phyloP scores from a whole-genome alignment of 495 filamentous ascomycete genomes.

The Monascus purpureus region DNA sequence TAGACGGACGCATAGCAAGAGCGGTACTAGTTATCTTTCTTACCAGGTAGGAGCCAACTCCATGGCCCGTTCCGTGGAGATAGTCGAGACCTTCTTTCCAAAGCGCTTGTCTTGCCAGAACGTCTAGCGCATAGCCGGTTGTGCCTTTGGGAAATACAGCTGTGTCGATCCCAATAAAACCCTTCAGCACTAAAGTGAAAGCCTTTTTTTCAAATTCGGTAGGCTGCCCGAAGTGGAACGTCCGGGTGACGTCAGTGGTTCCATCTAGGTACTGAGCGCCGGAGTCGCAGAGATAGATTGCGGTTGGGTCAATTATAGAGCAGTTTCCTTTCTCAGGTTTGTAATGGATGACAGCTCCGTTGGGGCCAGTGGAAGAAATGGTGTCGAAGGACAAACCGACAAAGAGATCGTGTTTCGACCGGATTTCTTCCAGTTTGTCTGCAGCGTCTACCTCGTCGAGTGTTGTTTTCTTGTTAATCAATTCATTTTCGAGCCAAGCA shows the following conservation, averaged over 20 bases:
- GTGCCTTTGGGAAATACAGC: slow-evolving; percentile 92
- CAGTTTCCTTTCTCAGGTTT: slow-evolving; percentile 78
- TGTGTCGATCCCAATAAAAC: slow-evolving; percentile 80
- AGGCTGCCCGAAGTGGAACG: slow-evolving; percentile 80
- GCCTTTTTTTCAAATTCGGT: slow-evolving; percentile 76
- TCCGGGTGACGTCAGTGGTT: slow-evolving; percentile 92
- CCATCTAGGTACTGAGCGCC: slow-evolving; percentile 92
- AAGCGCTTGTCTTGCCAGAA: slow-evolving; percentile 76
- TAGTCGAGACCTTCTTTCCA: slow-evolving; percentile 93
- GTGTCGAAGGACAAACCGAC: slow-evolving; percentile 90
- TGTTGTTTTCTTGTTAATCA: slow-evolving; percentile 54
- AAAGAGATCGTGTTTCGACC: slow-evolving; percentile 69
- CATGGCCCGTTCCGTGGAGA: slow-evolving; percentile 93
- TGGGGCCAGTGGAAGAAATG: slow-evolving; percentile 88
- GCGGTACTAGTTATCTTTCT: slow-evolving; percentile 6
- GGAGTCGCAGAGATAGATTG: slow-evolving; percentile 92
- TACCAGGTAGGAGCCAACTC: slow-evolving; percentile 77
- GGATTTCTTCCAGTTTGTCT: slow-evolving; percentile 74
- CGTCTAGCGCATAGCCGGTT: slow-evolving; percentile 81
- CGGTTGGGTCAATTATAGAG: slow-evolving; percentile 69
- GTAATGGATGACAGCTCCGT: slow-evolving; percentile 97
- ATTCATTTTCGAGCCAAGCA: slow-evolving; percentile 88
- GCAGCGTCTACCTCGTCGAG: slow-evolving; percentile 85
- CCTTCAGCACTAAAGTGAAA: slow-evolving; percentile 92
- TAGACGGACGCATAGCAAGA: slow-evolving; percentile 2